These are phyloP conservation scores for Fimicolochytrium jonesii DNA, from an alignment of 192 early-diverging fungal genomes.

Conservation along the genomic window DNA sequence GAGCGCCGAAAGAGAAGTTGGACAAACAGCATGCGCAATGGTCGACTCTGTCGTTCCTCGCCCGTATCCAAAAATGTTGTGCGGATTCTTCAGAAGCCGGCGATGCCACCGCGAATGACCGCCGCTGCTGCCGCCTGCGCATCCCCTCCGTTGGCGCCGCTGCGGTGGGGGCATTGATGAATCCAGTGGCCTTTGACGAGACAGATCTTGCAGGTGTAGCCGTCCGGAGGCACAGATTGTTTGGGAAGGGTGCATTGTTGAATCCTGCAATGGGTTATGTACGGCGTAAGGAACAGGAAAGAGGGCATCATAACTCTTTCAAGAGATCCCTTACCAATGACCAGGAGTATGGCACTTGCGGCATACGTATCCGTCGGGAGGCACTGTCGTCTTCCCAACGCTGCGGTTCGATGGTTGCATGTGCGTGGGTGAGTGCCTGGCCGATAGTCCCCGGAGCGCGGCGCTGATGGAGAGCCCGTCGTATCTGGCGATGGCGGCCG, in stretches of 20 bases:
- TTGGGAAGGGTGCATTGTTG: slow-evolving; percentile 27
- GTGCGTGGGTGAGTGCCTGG: slow-evolving; percentile 2
- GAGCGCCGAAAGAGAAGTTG: too few relatives aligned
- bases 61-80: too few relatives aligned
- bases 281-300: not conserved
- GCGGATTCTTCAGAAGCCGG: not conserved
- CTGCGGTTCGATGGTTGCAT: too few relatives aligned
- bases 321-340: slow-evolving; percentile 25
- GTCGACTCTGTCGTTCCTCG: too few relatives aligned
- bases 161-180: slow-evolving; percentile 31
- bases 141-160: not conserved
- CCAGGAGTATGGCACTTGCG: slow-evolving; percentile 36
- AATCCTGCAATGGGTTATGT: slow-evolving; percentile 24
- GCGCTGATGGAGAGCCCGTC: too few relatives aligned
- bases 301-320: not conserved
- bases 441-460: too few relatives aligned
- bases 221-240: slow-evolving; percentile 30
- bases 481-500: too few relatives aligned
- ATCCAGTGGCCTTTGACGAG: slow-evolving; percentile 35
- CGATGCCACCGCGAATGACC: not conserved
- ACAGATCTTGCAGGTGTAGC: slow-evolving; percentile 38
- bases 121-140: not conserved
- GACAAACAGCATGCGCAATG: too few relatives aligned
- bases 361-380: slow-evolving; percentile 41
- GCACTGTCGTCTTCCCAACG: slow-evolving; percentile 30